Evolutionary conservation across 306 rosid genomes (phyloP), one percentile per base, ranked within the genome.

Genomic region (Quercus bicolor): DNA sequence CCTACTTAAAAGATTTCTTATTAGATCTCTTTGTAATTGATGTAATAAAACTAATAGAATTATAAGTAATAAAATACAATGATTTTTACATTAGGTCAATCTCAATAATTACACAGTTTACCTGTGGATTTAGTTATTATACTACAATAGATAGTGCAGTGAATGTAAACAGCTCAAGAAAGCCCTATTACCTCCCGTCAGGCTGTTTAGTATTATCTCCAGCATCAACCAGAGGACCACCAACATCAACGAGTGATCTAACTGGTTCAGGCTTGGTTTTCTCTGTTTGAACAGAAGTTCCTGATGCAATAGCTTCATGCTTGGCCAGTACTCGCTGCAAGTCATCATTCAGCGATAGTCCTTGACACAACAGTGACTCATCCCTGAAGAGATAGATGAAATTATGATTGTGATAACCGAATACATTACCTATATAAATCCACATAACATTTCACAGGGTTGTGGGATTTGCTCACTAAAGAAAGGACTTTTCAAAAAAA

Each of bases 331-430:
- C 83, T 62, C 97, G 94, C 85, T 96, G 98, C 87, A 96, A 85
- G 78, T 96, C 99, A 87, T 96, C 99, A 88, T 96, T 93, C 76
- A 96, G 84, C 20, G 97, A 86, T 71, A 96, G 83, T 80, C 99
- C 99, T 85, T 93, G 96, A 88, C 98, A 88, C 37, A 96, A 87
- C 68, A 93, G 93, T 82, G 99, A 93, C 85, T 96, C 99, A 3
- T 96, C 99, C 72, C 99, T 93, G 81, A 74, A 84, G 48, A 75
- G 43, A 68, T 75, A 29, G 75, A 33, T 77, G 59, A 57, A 74
- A 59, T 29, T 8, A 75, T 56, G 56, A 77, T 48, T 33, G 24
- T 19, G 66, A 16, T 15, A 71, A 53, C 59, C 31, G 37, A 5
- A 29, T 56, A 62, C 8, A 16, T 60, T 31, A 18, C 21, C 31